Conservation (phyloP, 106 monocot species). For the Triglochin maritima region DNA sequence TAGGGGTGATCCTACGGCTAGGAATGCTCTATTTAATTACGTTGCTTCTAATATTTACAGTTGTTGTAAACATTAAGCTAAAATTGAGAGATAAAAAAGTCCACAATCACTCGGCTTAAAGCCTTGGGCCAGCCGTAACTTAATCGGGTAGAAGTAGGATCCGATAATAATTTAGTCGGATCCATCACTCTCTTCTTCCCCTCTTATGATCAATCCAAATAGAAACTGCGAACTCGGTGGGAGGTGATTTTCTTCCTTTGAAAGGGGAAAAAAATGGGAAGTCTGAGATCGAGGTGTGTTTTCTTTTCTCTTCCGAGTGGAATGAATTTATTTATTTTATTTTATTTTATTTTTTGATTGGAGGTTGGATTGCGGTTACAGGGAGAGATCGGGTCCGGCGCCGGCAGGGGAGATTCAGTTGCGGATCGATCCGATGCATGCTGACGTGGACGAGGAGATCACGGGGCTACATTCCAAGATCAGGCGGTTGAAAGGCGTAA, state of each 20-base stretch:
- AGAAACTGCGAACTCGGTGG: too few relatives aligned
- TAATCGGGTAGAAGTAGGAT: neutral
- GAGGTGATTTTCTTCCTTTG: neutral
- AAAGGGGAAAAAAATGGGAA: neutral
- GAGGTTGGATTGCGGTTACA: slow-evolving; percentile 32
- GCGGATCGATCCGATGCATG: slow-evolving; percentile 67
- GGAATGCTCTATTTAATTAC: too few relatives aligned
- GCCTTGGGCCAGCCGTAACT: too few relatives aligned
- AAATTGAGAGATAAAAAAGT: too few relatives aligned
- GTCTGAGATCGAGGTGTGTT: slow-evolving; percentile 4
- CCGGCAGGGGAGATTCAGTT: slow-evolving; percentile 57
- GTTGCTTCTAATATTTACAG: too few relatives aligned
- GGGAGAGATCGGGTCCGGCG: slow-evolving; percentile 7
- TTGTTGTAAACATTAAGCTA: too few relatives aligned
- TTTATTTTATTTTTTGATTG: neutral
- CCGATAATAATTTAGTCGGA: neutral
- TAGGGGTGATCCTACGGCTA: too few relatives aligned
- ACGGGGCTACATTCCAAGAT: slow-evolving; percentile 48
- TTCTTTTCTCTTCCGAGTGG: neutral
- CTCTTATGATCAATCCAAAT: too few relatives aligned
- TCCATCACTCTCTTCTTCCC: too few relatives aligned
- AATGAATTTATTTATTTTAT: neutral
- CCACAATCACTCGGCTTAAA: too few relatives aligned
- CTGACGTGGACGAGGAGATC: slow-evolving; percentile 64
- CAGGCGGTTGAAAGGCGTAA: slow-evolving; percentile 45